Percentiles rank a stretch among this genome's conserved stretches.
phyloP scores from a whole-genome alignment of 1,284 basidiomycete species.

The Cystobasidium pallidum region DNA sequence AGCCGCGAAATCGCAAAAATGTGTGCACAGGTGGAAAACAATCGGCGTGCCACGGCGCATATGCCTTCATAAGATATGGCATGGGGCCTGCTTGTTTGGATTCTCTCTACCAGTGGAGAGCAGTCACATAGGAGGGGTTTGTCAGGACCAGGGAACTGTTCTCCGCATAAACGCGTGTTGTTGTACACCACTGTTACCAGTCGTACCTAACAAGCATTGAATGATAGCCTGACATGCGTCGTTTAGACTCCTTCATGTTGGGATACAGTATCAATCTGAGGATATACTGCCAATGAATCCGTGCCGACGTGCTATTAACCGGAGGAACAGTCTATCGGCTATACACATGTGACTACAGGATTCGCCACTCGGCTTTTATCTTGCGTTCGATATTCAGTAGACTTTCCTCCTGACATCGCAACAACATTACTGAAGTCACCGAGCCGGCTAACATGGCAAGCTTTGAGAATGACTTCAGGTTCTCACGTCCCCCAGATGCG shows the following conservation, averaged over 20 bases:
- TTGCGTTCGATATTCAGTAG: neutral
- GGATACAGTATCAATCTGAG: too few species aligned
- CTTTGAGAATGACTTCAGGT: slow-evolving; percentile 36
- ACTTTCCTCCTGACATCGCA: neutral
- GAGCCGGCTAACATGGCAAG: slow-evolving; percentile 18
- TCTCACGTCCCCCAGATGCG: slow-evolving; percentile 20
- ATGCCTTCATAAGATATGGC: too few species aligned
- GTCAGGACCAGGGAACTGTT: too few species aligned
- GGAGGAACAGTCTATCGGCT: neutral
- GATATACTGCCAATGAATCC: too few species aligned
- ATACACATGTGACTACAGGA: neutral
- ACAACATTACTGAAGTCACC: neutral
- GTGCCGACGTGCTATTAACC: too few species aligned
- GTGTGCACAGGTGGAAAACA: neutral
- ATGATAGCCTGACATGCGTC: too few species aligned
- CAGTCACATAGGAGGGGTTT: too few species aligned
- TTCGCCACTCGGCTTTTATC: slow-evolving; percentile 3
- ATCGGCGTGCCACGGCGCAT: neutral
- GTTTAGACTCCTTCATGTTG: too few species aligned
- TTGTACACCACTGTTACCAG: neutral
- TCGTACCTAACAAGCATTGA: too few species aligned
- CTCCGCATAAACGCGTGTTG: neutral
- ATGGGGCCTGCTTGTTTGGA: too few species aligned
- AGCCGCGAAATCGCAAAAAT: neutral
- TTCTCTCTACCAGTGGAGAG: too few species aligned